Base-by-base conservation (phyloP, 345 rosid species). In the Noccaea bulbosa region DNA sequence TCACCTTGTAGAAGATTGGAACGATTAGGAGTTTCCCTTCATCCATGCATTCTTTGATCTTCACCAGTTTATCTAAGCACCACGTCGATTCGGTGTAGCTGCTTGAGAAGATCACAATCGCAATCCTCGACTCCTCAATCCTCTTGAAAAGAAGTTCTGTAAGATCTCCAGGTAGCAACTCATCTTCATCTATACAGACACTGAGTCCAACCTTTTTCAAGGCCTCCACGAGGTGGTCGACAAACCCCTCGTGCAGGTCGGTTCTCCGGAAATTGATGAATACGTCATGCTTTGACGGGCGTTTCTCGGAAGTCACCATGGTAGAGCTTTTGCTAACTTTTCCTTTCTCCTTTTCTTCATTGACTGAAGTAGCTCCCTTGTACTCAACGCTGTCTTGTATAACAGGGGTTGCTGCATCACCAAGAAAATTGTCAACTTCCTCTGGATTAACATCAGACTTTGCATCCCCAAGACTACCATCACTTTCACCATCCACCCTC, bases 21-120 rank as follows among this genome's bases (percentile, higher is more conserved):
- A 65, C 12, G 44, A 35, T 4, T 6, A 4, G 1, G 12, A 65
- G 69, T 2, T 34, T 49, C 0, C 69, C 69, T 49, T 37, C 46
- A 11, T 65, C 58, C 45, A 47, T 65, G 45, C 47, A 7, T 48
- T 65, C 69, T 15, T 39, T 66, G 41, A 46, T 69, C 72, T 73
- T 33, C 37, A 24, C 46, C 17, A 40, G 62, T 12, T 37, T 27
- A 30, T 65, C 27, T 37, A 65, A 47, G 58, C 69, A 49, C 35
- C 57, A 49, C 4, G 12, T 65, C 1, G 69, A 65, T 47, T 33
- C 56, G 0, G 69, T 10, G 47, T 65, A 65, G 5, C 46, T 7
- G 34, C 58, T 65, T 4, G 69, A 65, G 35, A 65, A 65, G 35
- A 65, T 17, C 1, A 48, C 56, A 1, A 65, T 6, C 1, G 56